A percentile compares a stretch with the other conserved stretches of the same genome.
Conservation (phyloP, 2,329 filamentous ascomycete species). For the Alternaria atra region DNA sequence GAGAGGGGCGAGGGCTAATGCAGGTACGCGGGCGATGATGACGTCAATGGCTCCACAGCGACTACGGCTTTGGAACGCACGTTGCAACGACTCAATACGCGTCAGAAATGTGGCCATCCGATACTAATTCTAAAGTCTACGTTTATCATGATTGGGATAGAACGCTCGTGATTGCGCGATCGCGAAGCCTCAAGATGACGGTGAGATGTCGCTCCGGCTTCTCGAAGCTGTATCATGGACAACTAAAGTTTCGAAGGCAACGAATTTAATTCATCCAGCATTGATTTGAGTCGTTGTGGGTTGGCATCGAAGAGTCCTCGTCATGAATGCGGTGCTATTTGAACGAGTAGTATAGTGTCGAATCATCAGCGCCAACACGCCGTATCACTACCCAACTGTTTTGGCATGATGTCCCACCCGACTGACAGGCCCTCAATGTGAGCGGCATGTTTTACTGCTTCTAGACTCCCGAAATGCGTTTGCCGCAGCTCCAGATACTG, state of each 20-base stretch:
- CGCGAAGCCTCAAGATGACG: background rate
- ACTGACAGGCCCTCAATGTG: slow-evolving; percentile 56
- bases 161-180: background rate
- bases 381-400: slow-evolving; percentile 58
- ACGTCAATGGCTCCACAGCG: slow-evolving; percentile 14
- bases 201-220: background rate
- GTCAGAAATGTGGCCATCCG: background rate
- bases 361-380: slow-evolving; percentile 49
- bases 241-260: background rate
- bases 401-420: slow-evolving; percentile 63
- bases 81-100: background rate
- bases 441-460: slow-evolving; percentile 60
- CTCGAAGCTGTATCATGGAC: background rate
- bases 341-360: background rate
- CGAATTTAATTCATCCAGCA: background rate
- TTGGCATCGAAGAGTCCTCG: background rate
- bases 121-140: background rate
- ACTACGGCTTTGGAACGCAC: background rate
- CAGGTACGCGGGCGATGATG: slow-evolving; percentile 15
- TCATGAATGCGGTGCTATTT: background rate
- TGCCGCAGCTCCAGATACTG: slow-evolving; percentile 56
- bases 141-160: background rate
- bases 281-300: background rate
- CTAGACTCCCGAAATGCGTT: slow-evolving; percentile 59
- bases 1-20: slow-evolving; percentile 8